Percentiles rank a stretch among this genome's conserved stretches.
phyloP scores from a whole-genome alignment of 768 basidiomycete genomes.

The Tulasnella sp. region DNA sequence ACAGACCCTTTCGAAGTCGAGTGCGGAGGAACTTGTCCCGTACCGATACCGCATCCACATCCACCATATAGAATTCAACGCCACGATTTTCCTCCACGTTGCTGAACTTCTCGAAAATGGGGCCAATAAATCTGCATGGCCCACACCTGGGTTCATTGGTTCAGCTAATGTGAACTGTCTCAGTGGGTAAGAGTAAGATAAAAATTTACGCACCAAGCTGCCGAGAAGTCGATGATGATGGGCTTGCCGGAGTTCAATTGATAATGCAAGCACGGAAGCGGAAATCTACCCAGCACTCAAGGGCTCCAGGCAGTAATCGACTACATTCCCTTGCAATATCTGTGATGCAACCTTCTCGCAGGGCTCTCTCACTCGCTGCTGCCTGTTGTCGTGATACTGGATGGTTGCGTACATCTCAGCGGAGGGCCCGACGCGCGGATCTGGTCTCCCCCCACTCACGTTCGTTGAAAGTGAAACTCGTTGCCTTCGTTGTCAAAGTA shows the following conservation, averaged over 20 bases:
- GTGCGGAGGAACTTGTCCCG: not conserved
- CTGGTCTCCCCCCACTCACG: slow-evolving; percentile 62
- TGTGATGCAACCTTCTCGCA: too few species aligned
- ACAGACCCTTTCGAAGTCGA: not conserved
- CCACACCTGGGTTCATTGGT: too few species aligned
- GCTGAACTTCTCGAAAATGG: not conserved
- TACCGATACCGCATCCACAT: not conserved
- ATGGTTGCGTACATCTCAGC: slow-evolving; percentile 23
- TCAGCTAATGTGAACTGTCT: too few species aligned
- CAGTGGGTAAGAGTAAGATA: too few species aligned
- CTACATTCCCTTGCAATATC: too few species aligned
- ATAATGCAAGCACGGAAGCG: too few species aligned
- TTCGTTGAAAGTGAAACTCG: slow-evolving; percentile 90
- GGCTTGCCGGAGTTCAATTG: too few species aligned
- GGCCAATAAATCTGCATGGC: not conserved
- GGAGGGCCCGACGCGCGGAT: not conserved
- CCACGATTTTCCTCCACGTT: too few species aligned
- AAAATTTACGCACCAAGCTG: not conserved
- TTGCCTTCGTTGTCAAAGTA: slow-evolving; percentile 75
- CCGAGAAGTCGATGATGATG: too few species aligned
- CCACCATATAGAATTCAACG: not conserved
- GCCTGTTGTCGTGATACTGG: slow-evolving; percentile 84
- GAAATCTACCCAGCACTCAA: too few species aligned
- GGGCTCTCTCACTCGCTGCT: slow-evolving; percentile 65
- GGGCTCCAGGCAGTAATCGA: too few species aligned